Base-by-base conservation (phyloP, 116 monocot species). In the Dioscorea cayenensis region DNA sequence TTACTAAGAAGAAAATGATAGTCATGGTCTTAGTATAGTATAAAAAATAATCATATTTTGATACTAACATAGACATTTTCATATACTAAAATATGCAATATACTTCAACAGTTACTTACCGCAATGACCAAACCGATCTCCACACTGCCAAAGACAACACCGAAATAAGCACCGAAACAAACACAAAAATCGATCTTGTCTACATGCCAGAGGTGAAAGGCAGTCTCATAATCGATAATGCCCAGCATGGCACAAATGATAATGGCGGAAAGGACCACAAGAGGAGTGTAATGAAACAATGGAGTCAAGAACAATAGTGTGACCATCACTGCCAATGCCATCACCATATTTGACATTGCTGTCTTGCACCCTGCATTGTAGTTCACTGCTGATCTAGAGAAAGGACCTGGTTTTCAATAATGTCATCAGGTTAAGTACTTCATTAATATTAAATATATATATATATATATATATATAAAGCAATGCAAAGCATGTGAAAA, bases 291-390 rank as follows among this genome's bases (percentile, higher is more conserved):
- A 80, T 90, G 83, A 70, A 97, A 93, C 19, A 93, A 74, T 18
- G 93, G 97, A 0, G 93, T 93, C 43, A 97, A 55, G 71, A 97
- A 90, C 28, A 97, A 25, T 61, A 97, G 69, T 0, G 93, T 93
- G 71, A 93, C 72, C 84, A 93, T 86, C 61, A 97, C 97, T 3
- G 97, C 88, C 11, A 70, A 20, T 5, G 97, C 84, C 97, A 97
- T 89, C 55, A 97, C 84, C 5, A 93, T 78, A 67, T 97, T 97
- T 2, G 97, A 97, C 78, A 93, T 67, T 3, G 93, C 93, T 3
- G 93, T 90, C 80, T 97, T 90, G 78, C 88, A 97, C 1, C 97
- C 97, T 22, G 97, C 93, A 18, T 93, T 93, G 79, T 86, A 93
- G 77, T 97, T 97, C 68, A 97, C 90, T 3, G 97, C 97, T 2